A percentile compares a stretch with the other conserved stretches of the same genome.
Conservation (phyloP, 2,329 filamentous ascomycete species). For the Dichotomopilus funicola region DNA sequence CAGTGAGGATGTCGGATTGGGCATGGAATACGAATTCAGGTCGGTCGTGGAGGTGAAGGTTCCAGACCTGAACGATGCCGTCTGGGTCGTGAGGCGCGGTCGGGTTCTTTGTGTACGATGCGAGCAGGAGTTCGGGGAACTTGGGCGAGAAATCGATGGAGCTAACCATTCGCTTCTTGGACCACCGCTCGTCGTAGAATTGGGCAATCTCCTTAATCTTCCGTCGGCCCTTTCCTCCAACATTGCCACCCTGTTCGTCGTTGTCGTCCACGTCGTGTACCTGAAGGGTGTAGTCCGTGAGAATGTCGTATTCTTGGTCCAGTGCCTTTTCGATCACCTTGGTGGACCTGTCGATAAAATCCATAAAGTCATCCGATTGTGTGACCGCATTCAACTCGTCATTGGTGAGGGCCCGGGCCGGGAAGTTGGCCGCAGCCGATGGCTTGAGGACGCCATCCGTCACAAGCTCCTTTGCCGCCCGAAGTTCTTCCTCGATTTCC, state of each 20-base stretch:
- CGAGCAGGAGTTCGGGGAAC: slow-evolving; percentile 86
- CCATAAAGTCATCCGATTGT: slow-evolving; percentile 85
- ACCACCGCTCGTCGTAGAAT: slow-evolving; percentile 93
- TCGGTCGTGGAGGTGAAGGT: slow-evolving; percentile 85
- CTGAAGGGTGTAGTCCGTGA: slow-evolving; percentile 87
- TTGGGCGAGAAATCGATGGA: slow-evolving; percentile 93
- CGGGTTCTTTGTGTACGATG: slow-evolving; percentile 95
- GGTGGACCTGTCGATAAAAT: slow-evolving; percentile 90
- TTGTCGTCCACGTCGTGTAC: slow-evolving; percentile 72
- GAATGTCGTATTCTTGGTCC: slow-evolving; percentile 92
- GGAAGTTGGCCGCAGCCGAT: slow-evolving; percentile 53
- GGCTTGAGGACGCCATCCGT: slow-evolving; percentile 44
- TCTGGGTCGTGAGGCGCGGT: slow-evolving; percentile 90
- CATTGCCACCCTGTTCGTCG: slow-evolving; percentile 68
- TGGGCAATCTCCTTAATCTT: slow-evolving; percentile 82
- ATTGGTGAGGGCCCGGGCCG: slow-evolving; percentile 67
- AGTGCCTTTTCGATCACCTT: slow-evolving; percentile 95
- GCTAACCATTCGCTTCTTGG: slow-evolving; percentile 95
- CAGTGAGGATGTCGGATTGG: slow-evolving; percentile 88
- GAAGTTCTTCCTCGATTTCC: slow-evolving; percentile 90
- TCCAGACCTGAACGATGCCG: slow-evolving; percentile 94
- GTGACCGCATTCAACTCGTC: slow-evolving; percentile 90
- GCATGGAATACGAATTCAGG: slow-evolving; percentile 97
- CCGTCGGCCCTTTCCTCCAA: slow-evolving; percentile 62
- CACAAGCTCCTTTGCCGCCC: slow-evolving; percentile 58